Base-by-base conservation (phyloP, 495 filamentous ascomycete species). In the Hapsidospora chrysogenum region DNA sequence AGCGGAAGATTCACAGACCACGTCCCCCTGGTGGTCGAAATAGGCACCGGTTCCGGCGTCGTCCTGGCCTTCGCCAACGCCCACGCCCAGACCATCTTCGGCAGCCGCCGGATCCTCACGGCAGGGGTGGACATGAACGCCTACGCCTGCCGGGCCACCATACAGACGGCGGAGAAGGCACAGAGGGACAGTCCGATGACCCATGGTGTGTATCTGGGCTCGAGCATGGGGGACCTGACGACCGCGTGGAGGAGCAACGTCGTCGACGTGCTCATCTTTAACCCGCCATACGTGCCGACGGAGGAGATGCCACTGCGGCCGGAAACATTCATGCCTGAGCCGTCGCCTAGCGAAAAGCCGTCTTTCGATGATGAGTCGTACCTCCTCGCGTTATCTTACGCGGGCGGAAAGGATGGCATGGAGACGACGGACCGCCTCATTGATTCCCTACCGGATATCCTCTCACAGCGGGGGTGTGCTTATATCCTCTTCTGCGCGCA, bases 251-350 rank as follows among this genome's bases (percentile, higher is more conserved):
- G 66, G 2, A 42, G 54, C 0, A 54, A 63, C 2, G 47, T 49
- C 23, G 71, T 92, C 0, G 89, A 96, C 49, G 68, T 97, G 16
- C 60, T 96, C 19, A 66, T 97, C 21, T 96, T 96, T 66, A 97
- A 97, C 50, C 89, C 89, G 22, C 89, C 89, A 0, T 97, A 97
- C 45, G 89, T 96, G 5, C 89, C 89, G 4, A 86, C 84, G 1
- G 57, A 69, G 11, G 68, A 72, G n/a, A 45, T 92, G 18, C 86
- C 55, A 7, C 70, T 1, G 60, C 57, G 8, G 47, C 49, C 1
- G 38, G 53, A 2, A 43, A 46, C 8, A 9, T 31, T 31, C 19
- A 23, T 6, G n/a, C 33, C 18, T 7, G 48, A 45, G 5, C 35
- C 40, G 16, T 7, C 17, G 17, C 51, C 43, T 28, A 57, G 29